Conservation (phyloP, 768 basidiomycete genomes). For the Hydnum rufescens region DNA sequence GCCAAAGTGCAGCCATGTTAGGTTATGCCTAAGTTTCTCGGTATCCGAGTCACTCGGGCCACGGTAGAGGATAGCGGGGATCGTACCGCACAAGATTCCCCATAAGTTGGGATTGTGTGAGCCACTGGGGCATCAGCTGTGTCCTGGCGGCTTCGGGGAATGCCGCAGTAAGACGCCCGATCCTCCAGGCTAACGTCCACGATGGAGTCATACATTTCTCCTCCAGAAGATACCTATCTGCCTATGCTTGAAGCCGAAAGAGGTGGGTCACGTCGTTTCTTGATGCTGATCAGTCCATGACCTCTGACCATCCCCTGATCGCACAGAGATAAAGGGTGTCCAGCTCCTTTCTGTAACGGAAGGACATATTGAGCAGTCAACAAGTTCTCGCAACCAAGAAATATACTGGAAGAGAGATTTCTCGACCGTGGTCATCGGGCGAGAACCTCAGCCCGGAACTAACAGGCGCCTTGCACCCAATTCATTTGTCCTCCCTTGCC, state of each 20-base stretch:
- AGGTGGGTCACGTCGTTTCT: neutral
- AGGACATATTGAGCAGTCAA: neutral
- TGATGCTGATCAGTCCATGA: neutral
- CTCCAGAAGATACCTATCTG: too few species aligned
- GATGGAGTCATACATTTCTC: too few species aligned
- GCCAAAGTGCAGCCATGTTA: too few species aligned
- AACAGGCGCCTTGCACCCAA: neutral
- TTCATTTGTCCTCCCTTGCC: neutral
- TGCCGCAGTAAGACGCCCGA: too few species aligned
- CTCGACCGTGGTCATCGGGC: neutral
- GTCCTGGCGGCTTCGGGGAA: too few species aligned
- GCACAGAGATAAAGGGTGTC: neutral
- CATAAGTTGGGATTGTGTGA: too few species aligned
- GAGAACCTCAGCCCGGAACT: neutral
- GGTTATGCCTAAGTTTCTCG: too few species aligned
- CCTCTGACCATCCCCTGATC: neutral
- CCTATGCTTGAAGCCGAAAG: neutral
- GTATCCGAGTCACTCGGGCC: too few species aligned
- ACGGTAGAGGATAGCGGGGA: too few species aligned
- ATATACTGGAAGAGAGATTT: neutral
- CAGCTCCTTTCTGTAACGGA: neutral
- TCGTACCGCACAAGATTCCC: too few species aligned
- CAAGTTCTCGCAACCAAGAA: neutral
- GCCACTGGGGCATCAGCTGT: too few species aligned
- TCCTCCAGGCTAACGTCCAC: too few species aligned